Conservation (phyloP, 2,329 filamentous ascomycete species). For the Penicillium sp. region DNA sequence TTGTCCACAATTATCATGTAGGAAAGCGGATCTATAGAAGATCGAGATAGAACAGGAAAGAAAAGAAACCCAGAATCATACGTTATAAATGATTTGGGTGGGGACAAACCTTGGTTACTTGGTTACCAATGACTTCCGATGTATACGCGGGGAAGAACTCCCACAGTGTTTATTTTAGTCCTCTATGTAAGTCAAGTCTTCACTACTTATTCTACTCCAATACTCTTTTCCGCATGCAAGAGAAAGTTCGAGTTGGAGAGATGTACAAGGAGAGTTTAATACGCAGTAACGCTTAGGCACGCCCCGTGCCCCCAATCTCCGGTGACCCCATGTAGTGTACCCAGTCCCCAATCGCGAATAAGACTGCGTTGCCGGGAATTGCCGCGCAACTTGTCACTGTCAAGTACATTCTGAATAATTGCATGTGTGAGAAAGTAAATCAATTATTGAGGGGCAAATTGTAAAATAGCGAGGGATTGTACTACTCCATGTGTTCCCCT, state of each 20-base stretch:
- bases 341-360: background rate
- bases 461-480: background rate
- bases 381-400: slow-evolving; percentile 12
- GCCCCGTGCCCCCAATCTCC: slow-evolving; percentile 22
- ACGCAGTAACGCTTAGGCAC: slow-evolving; percentile 12
- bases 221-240: background rate
- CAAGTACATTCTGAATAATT: background rate
- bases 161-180: background rate
- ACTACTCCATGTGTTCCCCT: background rate
- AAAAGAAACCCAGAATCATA: background rate
- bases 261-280: background rate
- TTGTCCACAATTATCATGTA: background rate
- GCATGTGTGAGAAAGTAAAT: background rate
- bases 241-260: background rate
- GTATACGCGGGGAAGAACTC: background rate
- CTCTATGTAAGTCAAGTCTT: background rate
- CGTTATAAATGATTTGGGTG: background rate
- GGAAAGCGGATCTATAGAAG: background rate
- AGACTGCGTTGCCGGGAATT: slow-evolving; percentile 18
- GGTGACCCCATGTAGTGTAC: slow-evolving; percentile 7
- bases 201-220: no score
- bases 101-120: background rate
- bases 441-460: background rate
- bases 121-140: background rate
- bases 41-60: background rate